These are phyloP conservation scores for Penicillium sp. DNA, from an alignment of 2,329 filamentous ascomycete species.

Conservation along the genomic window DNA sequence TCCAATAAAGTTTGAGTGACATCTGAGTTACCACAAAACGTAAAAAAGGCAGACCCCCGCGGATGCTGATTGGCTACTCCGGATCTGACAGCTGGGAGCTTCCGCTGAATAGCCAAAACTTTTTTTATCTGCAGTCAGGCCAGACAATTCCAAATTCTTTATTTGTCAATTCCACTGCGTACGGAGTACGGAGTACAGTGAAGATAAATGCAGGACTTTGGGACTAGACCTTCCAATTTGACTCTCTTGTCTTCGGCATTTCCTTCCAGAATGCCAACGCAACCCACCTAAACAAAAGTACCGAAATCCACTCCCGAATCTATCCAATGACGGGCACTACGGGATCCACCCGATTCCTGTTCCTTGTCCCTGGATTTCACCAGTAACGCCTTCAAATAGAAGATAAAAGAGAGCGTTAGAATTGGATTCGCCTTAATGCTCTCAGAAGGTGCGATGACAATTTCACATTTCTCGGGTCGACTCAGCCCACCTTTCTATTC, in stretches of 20 bases:
- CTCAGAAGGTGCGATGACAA: background rate
- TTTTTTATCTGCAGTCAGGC: no score
- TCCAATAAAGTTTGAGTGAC: slow-evolving; percentile 7
- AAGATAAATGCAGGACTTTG: no score
- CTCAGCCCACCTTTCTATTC: background rate
- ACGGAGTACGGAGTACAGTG: no score
- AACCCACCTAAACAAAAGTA: background rate
- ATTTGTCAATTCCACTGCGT: no score
- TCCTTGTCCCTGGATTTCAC: slow-evolving; percentile 3
- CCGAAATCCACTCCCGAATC: background rate
- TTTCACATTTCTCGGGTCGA: background rate
- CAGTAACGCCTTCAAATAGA: background rate
- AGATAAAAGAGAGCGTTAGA: background rate
- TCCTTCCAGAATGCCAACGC: background rate
- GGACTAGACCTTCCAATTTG: no score
- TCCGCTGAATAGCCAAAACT: background rate
- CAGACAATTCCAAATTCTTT: background rate
- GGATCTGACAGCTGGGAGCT: slow-evolving; percentile 4
- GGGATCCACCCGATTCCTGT: slow-evolving; percentile 8
- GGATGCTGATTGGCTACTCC: background rate
- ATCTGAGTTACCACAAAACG: slow-evolving; percentile 13
- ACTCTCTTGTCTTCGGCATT: background rate
- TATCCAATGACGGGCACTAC: background rate
- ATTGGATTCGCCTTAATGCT: slow-evolving; percentile 7
- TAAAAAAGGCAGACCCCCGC: background rate